A percentile compares a stretch with the other conserved stretches of the same genome.
These are phyloP conservation scores for Mortierella sp. DNA, from an alignment of 371 early-diverging fungal genomes.

Conservation along the genomic window DNA sequence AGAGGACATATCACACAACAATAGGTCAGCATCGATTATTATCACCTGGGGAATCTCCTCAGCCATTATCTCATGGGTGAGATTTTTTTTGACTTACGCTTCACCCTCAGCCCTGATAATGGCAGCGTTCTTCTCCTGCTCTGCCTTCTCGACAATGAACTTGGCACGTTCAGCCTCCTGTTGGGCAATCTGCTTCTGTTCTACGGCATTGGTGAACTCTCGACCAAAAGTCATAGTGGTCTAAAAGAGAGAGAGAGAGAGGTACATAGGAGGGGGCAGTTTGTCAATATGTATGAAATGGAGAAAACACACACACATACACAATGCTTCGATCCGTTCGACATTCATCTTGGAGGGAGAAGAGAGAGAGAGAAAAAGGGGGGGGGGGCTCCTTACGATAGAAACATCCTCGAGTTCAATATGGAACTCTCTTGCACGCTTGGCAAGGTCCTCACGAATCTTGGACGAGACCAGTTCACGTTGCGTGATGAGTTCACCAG, in stretches of 20 bases:
- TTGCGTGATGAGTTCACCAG: slow-evolving; percentile 97
- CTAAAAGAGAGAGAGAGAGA: slow-evolving; percentile 4
- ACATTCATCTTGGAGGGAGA: no score
- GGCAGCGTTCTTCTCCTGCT: slow-evolving; percentile 97
- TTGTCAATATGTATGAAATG: no score
- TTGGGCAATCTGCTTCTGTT: slow-evolving; percentile 92
- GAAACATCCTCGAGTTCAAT: slow-evolving; percentile 98
- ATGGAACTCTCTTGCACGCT: slow-evolving; percentile 94
- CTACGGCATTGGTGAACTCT: slow-evolving; percentile 92
- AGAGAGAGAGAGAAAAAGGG: no score
- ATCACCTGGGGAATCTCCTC: no score
- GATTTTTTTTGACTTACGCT: slow-evolving; percentile 62
- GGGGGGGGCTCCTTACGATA: no score
- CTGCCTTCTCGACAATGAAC: slow-evolving; percentile 75
- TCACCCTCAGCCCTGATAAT: slow-evolving; percentile 99
- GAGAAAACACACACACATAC: no score
- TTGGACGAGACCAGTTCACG: slow-evolving; percentile 95
- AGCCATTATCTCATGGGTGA: not conserved
- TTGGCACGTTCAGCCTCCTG: slow-evolving; percentile 84
- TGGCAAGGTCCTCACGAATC: slow-evolving; percentile 93
- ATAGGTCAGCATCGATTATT: no score
- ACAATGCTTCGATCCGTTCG: no score
- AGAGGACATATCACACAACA: not conserved
- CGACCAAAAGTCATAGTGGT: slow-evolving; percentile 78
- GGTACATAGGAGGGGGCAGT: no score